Conservation (phyloP, 441 rosid species). For the Biscutella auriculata region DNA sequence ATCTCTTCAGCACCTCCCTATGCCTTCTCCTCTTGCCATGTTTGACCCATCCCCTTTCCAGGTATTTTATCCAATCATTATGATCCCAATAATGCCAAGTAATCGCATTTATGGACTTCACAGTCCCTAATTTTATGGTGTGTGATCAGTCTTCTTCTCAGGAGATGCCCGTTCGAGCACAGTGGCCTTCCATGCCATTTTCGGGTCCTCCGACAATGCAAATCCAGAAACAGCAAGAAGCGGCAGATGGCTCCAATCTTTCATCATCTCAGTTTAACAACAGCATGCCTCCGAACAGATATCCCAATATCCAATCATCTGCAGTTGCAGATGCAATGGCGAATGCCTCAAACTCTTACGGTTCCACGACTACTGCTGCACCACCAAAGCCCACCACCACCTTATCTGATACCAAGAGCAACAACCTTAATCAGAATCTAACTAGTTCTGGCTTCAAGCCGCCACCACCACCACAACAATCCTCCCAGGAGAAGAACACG, state of each 20-base stretch:
- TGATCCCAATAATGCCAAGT: neutral
- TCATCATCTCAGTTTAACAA: constrained; percentile 45
- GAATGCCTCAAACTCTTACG: constrained; percentile 38
- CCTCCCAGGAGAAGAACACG: constrained; percentile 43
- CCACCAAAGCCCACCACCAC: constrained; percentile 22
- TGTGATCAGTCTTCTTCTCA: constrained; percentile 55
- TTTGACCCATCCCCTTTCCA: constrained; percentile 93
- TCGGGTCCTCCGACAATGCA: constrained; percentile 45
- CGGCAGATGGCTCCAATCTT: constrained; percentile 21
- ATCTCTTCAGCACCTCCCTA: constrained; percentile 72
- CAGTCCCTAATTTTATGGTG: neutral
- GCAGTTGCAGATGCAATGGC: constrained; percentile 31
- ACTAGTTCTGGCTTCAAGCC: constrained; percentile 25
- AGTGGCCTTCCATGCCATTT: constrained; percentile 70
- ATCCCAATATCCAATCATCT: constrained; percentile 34
- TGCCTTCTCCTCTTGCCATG: no score
- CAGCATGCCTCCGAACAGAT: constrained; percentile 41
- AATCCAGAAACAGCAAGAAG: constrained; percentile 54
- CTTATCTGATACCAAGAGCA: constrained; percentile 24
- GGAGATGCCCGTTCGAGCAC: constrained; percentile 65
- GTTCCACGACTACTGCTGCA: constrained; percentile 11
- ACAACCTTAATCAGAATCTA: constrained; percentile 24
- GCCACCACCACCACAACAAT: constrained; percentile 16
- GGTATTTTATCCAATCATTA: constrained; percentile 30
- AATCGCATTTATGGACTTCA: neutral